Conservation (phyloP, 164 flowering plant species). For the Vitis labrusca region DNA sequence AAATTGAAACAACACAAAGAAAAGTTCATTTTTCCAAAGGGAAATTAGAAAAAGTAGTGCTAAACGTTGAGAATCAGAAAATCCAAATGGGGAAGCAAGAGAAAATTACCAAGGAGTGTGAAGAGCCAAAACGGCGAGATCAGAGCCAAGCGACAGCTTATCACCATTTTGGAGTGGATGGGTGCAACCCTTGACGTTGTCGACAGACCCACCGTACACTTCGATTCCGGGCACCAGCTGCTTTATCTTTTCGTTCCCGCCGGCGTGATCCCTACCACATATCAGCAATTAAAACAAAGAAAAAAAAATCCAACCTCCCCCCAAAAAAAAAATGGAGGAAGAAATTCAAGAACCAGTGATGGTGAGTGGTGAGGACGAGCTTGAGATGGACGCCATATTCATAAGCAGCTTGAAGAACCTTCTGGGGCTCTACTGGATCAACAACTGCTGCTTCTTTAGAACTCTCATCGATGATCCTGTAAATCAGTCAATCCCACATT, state of each 20-base stretch:
- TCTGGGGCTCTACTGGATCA: slow-evolving; percentile 93
- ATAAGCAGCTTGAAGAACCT: slow-evolving; percentile 55
- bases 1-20: background rate
- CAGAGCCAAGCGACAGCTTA: slow-evolving; percentile 56
- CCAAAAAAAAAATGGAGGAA: background rate
- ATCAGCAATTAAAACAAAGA: background rate
- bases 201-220: slow-evolving; percentile 86
- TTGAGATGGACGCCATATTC: slow-evolving; percentile 50
- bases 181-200: slow-evolving; percentile 85
- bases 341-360: slow-evolving; percentile 61
- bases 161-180: slow-evolving; percentile 79
- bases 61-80: background rate
- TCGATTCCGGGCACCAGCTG: slow-evolving; percentile 74
- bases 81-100: slow-evolving; percentile 2
- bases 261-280: slow-evolving; percentile 88
- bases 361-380: slow-evolving; percentile 92
- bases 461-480: slow-evolving; percentile 77
- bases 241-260: slow-evolving; percentile 88
- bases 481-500: background rate
- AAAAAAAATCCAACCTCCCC: background rate
- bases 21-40: background rate
- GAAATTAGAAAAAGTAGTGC: background rate
- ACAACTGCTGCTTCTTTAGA: slow-evolving; percentile 85
- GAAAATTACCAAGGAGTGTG: slow-evolving; percentile 86
- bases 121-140: slow-evolving; percentile 57